A percentile compares a stretch with the other conserved stretches of the same genome.
Conservation (phyloP, 2,329 filamentous ascomycete species). For the Hirsutella thompsonii region DNA sequence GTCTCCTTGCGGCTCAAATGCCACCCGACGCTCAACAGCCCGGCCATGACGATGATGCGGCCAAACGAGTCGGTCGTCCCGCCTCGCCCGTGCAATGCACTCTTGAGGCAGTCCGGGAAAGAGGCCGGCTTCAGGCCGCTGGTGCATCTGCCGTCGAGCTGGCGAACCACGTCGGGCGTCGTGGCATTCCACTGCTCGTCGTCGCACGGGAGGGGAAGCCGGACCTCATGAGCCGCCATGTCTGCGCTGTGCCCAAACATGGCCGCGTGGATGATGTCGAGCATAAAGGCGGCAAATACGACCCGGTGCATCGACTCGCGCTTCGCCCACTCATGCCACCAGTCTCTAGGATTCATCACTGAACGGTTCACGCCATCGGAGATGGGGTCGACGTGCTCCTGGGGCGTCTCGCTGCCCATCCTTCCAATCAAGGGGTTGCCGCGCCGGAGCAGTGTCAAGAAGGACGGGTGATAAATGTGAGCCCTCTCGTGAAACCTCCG, state of each 20-base stretch:
- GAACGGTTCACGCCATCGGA: constrained; percentile 20
- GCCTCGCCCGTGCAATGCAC: constrained; percentile 66
- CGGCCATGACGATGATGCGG: constrained; percentile 81
- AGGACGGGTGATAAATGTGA: constrained; percentile 81
- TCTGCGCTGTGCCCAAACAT: constrained; percentile 88
- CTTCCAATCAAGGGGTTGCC: constrained; percentile 77
- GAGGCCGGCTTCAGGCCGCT: constrained; percentile 69
- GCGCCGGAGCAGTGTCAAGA: constrained; percentile 70
- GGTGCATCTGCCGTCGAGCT: constrained; percentile 61
- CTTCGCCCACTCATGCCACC: constrained; percentile 82
- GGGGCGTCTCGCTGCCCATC: constrained; percentile 66
- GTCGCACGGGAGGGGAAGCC: constrained; percentile 74
- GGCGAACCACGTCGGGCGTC: constrained; percentile 62
- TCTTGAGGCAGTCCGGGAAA: constrained; percentile 76
- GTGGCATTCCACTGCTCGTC: constrained; percentile 76
- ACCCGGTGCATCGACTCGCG: constrained; percentile 78
- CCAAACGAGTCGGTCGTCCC: constrained; percentile 83
- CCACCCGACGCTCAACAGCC: constrained; percentile 82
- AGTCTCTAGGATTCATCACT: constrained; percentile 31
- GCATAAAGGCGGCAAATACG: constrained; percentile 79
- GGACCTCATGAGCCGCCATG: constrained; percentile 85
- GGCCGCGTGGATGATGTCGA: constrained; percentile 78
- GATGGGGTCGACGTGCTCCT: constrained; percentile 28
- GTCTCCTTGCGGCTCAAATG: constrained; percentile 80
- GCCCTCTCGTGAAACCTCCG: constrained; percentile 73